These are phyloP conservation scores for Colletotrichum karsti DNA, from an alignment of 2,329 filamentous ascomycete species.

Conservation along the genomic window DNA sequence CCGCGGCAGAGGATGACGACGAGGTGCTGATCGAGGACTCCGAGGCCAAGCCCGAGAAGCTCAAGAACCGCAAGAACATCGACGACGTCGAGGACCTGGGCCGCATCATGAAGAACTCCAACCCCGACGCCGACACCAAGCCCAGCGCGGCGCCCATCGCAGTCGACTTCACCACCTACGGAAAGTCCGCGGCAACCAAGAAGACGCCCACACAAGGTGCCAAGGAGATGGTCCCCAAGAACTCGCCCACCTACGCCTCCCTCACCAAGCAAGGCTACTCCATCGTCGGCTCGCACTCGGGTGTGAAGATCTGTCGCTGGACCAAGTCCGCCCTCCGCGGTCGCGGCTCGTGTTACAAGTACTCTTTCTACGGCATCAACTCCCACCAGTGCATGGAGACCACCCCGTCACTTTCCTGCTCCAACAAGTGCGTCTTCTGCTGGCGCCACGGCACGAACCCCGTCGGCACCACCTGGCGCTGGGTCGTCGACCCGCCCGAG, in stretches of 20 bases:
- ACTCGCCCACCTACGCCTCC: constrained; percentile 86
- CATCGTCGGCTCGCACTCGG: constrained; percentile 93
- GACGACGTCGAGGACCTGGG: constrained; percentile 89
- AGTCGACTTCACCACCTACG: constrained; percentile 86
- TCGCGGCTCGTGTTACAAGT: constrained; percentile 96
- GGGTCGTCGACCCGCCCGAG: constrained; percentile 91
- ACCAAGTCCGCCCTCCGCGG: constrained; percentile 96
- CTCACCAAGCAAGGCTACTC: constrained; percentile 97
- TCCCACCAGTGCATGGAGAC: constrained; percentile 99
- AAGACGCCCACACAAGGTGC: constrained; percentile 52
- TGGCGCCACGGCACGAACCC: constrained; percentile 98
- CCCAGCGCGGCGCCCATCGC: constrained; percentile 62
- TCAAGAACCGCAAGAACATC: constrained; percentile 53
- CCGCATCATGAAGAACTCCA: constrained; percentile 64
- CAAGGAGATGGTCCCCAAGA: constrained; percentile 95
- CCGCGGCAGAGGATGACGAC: constrained; percentile 64
- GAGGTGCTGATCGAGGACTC: constrained; percentile 60
- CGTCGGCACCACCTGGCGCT: constrained; percentile 95
- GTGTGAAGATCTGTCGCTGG: constrained; percentile 98
- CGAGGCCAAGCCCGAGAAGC: constrained; percentile 51
- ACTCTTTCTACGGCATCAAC: constrained; percentile 94
- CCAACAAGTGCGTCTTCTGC: constrained; percentile 98
- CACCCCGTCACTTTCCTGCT: constrained; percentile 93
- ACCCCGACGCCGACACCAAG: constrained; percentile 38
- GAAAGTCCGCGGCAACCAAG: constrained; percentile 57